Evolutionary conservation across 805 yeast species (phyloP).

Genomic region (Metschnikowia borealis): DNA sequence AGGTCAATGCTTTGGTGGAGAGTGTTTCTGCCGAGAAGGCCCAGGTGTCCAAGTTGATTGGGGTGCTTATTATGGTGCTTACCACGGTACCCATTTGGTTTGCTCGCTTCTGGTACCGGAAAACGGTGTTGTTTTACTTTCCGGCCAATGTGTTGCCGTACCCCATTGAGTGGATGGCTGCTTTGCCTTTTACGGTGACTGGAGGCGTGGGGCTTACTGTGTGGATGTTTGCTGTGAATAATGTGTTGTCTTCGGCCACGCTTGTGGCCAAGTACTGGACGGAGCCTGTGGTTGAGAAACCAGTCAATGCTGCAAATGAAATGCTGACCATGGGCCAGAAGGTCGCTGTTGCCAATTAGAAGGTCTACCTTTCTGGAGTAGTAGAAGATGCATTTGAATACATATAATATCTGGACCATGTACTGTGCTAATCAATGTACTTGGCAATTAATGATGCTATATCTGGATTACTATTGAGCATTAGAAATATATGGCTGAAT

Average conservation of each 20-base stretch:
- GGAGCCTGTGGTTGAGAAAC: constrained; percentile 17
- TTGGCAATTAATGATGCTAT: no score
- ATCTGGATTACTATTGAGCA: no score
- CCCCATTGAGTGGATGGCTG: constrained; percentile 49
- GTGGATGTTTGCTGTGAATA: constrained; percentile 48
- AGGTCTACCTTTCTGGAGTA: no score
- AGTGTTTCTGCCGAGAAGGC: constrained; percentile 35
- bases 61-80: constrained; percentile 29
- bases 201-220: constrained; percentile 60
- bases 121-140: constrained; percentile 52
- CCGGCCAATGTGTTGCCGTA: constrained; percentile 57
- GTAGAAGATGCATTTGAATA: no score
- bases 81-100: constrained; percentile 48
- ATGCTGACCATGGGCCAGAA: not conserved
- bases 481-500: no score
- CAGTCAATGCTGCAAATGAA: not conserved
- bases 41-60: constrained; percentile 30
- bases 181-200: constrained; percentile 59
- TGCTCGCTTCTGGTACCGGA: constrained; percentile 51
- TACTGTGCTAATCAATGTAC: no score
- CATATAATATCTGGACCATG: no score
- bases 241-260: constrained; percentile 21
- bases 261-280: constrained; percentile 17
- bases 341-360: not conserved
- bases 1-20: constrained; percentile 43